These are phyloP conservation scores for Pseudopithomyces maydicus DNA, from an alignment of 2,329 filamentous ascomycete species.

Conservation along the genomic window DNA sequence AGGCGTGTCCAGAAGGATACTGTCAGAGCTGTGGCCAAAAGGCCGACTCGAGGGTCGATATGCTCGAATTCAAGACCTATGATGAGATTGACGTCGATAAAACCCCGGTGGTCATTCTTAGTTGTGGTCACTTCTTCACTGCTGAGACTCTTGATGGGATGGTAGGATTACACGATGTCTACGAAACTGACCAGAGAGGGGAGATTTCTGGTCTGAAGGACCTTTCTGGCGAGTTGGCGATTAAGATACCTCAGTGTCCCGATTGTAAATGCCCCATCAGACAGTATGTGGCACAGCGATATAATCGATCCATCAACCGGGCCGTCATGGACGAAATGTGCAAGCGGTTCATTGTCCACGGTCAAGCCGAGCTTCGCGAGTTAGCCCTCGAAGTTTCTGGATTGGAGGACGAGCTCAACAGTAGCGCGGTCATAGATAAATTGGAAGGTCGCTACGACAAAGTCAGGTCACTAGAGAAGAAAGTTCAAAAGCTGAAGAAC, in stretches of 20 bases:
- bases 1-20: slow-evolving; percentile 26
- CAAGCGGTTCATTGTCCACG: slow-evolving; percentile 42
- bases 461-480: no score
- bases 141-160: slow-evolving; percentile 35
- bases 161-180: slow-evolving; percentile 33
- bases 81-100: slow-evolving; percentile 35
- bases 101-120: slow-evolving; percentile 30
- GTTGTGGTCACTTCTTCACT: slow-evolving; percentile 41
- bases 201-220: slow-evolving; percentile 31
- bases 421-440: slow-evolving; percentile 11
- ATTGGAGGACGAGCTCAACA: slow-evolving; percentile 24
- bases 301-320: slow-evolving; percentile 45
- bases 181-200: slow-evolving; percentile 18
- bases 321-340: slow-evolving; percentile 46
- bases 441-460: neutral
- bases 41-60: slow-evolving; percentile 26
- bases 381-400: slow-evolving; percentile 22
- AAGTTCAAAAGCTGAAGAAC: no score
- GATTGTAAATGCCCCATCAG: slow-evolving; percentile 38
- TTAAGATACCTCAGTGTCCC: slow-evolving; percentile 37
- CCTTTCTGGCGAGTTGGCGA: slow-evolving; percentile 25
- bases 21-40: slow-evolving; percentile 31
- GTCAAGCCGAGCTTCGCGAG: slow-evolving; percentile 29
- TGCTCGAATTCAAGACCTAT: slow-evolving; percentile 30
- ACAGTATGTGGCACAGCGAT: slow-evolving; percentile 42